These are phyloP conservation scores for Vitis labrusca DNA, from an alignment of 164 flowering plant species.

Conservation along the genomic window DNA sequence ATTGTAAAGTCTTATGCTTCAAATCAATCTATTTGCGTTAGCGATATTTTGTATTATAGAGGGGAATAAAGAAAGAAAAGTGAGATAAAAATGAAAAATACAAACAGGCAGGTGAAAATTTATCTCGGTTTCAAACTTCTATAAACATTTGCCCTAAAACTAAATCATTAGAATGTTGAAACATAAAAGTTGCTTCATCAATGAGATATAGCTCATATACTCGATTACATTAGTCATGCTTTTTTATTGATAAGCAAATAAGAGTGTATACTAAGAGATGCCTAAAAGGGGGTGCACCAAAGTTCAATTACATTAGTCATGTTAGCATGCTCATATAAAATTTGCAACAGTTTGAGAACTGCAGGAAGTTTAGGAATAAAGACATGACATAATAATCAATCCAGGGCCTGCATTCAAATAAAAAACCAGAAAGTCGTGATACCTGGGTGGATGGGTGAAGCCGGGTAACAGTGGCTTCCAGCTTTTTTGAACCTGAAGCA, in stretches of 20 bases:
- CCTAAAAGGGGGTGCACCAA: no score
- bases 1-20: no score
- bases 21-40: no score
- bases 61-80: no score
- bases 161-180: background rate
- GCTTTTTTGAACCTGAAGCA: conserved; percentile 49
- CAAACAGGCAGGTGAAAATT: background rate
- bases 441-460: conserved; percentile 78
- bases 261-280: no score
- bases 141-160: background rate
- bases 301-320: background rate
- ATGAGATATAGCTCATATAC: background rate
- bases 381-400: background rate
- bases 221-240: background rate
- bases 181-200: background rate
- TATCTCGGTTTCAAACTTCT: background rate
- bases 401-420: background rate
- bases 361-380: background rate
- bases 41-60: no score
- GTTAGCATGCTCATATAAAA: no score
- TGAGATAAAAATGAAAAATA: no score
- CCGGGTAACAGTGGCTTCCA: conserved; percentile 90
- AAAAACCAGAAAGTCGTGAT: background rate
- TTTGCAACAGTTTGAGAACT: background rate
- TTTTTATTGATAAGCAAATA: no score